Base-by-base conservation (phyloP, 148 eudicot genomes). In the Spergularia bocconei region DNA sequence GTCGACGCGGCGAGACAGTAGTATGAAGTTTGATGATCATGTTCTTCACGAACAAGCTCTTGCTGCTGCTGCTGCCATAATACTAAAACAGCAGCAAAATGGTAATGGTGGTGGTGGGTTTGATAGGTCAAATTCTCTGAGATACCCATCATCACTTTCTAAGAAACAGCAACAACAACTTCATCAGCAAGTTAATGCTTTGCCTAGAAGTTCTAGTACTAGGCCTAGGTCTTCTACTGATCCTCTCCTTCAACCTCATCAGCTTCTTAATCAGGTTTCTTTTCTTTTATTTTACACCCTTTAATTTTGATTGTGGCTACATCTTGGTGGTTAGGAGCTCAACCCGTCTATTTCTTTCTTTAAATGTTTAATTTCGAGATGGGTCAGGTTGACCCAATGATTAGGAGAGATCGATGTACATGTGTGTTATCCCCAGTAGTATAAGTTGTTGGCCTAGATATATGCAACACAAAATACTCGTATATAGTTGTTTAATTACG, bases 211-310 rank as follows among this genome's bases (percentile, higher is more conserved):
- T 77, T 87, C 90, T 13, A 91, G 98, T 71, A 76, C 97, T 62
- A 78, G 97, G 75, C 76, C 95, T 23, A 79, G 92, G 21, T 89
- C 94, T 39, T 72, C 84, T 19, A 82, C 89, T 76, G 98, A 93
- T 87, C 89, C 91, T 82, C 83, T 91, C 57, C 88, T 93, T 72
- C 91, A 86, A 8, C 97, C 97, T 76, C 90, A 86, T 64, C 97
- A 91, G 77, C 90, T 93, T 21, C 72, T 88, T 78, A 82, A 84
- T 78, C 93, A 91, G 98, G 98, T 91, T 77, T 73, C 10, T 19
- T 52, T 23, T 33, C 11, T 70, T n/a, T n/a, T n/a, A n/a, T n/a
- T 6, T 36, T 12, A 2, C 25, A 29, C 52, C 52, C 59, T 0
- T 71, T 53, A 16, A n/a, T 29, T 55, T 29, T 13, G 14, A 6